Conservation (phyloP, 2,329 filamentous ascomycete species). For the Pseudocercospora macadamiae region DNA sequence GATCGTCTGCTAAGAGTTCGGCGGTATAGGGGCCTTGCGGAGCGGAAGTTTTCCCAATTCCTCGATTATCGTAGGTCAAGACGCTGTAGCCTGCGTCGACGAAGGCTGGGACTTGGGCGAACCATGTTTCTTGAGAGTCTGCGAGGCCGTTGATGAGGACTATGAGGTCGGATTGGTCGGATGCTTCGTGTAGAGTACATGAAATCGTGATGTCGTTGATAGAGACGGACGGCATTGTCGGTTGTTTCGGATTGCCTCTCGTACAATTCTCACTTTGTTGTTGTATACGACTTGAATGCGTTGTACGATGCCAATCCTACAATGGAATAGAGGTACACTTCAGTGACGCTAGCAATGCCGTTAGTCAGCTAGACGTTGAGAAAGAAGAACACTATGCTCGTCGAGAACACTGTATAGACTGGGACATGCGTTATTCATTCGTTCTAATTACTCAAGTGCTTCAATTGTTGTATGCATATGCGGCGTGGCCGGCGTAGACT, state of each 20-base stretch:
- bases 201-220: slow-evolving; percentile 27
- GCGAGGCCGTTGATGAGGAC: slow-evolving; percentile 33
- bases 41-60: slow-evolving; percentile 25
- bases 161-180: slow-evolving; percentile 12
- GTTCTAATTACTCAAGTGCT: background rate
- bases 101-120: slow-evolving; percentile 23
- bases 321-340: background rate
- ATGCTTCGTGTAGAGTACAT: slow-evolving; percentile 19
- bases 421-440: background rate
- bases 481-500: too few relatives aligned
- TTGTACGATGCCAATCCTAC: background rate
- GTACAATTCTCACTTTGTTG: background rate
- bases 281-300: background rate
- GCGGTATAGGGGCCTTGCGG: slow-evolving; percentile 29
- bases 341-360: background rate
- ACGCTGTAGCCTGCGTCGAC: slow-evolving; percentile 23
- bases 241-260: background rate
- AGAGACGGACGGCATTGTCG: slow-evolving; percentile 16
- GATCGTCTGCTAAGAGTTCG: slow-evolving; percentile 25
- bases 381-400: background rate
- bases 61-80: slow-evolving; percentile 32
- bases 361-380: background rate
- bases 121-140: slow-evolving; percentile 29
- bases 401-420: too few relatives aligned
- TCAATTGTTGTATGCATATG: too few relatives aligned